These are phyloP conservation scores for Chytriomyces confervae DNA, from an alignment of 192 early-diverging fungal genomes.

Conservation along the genomic window DNA sequence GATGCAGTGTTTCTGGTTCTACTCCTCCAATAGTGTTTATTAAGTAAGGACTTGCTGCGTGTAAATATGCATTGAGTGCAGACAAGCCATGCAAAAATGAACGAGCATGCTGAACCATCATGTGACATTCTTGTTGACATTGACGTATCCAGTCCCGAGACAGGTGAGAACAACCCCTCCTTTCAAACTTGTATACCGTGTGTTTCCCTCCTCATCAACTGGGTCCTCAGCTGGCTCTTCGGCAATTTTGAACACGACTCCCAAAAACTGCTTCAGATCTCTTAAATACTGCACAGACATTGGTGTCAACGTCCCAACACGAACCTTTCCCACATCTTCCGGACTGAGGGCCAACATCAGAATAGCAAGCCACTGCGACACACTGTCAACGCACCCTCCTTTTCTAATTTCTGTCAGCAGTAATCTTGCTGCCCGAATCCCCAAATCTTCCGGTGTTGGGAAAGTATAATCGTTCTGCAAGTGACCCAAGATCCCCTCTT, in stretches of 20 bases:
- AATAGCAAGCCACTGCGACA: conserved; percentile 85
- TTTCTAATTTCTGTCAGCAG: conserved; percentile 85
- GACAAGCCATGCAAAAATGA: too few species aligned
- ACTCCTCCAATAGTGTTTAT: too few species aligned
- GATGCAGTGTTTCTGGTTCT: too few species aligned
- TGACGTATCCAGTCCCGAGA: conserved; percentile 87
- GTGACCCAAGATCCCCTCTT: conserved; percentile 23
- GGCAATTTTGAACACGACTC: conserved; percentile 90
- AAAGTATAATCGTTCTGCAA: conserved; percentile 58
- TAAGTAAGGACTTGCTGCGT: too few species aligned
- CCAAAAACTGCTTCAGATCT: conserved; percentile 89
- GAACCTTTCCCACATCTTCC: conserved; percentile 91
- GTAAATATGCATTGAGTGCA: too few species aligned
- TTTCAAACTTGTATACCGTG: conserved; percentile 32
- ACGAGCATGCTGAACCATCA: conserved; percentile 13
- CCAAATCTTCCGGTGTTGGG: conserved; percentile 91
- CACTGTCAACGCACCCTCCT: conserved; percentile 87
- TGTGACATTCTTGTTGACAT: conserved; percentile 79
- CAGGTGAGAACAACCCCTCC: conserved; percentile 81
- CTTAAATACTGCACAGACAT: conserved; percentile 94
- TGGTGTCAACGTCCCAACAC: conserved; percentile 82
- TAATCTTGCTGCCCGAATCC: conserved; percentile 73
- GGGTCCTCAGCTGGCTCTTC: conserved; percentile 6
- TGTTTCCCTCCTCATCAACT: conserved; percentile 63
- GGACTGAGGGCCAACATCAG: conserved; percentile 87